These are phyloP conservation scores for Wickerhamomyces queroliae DNA, from an alignment of 805 yeast species.

Conservation along the genomic window DNA sequence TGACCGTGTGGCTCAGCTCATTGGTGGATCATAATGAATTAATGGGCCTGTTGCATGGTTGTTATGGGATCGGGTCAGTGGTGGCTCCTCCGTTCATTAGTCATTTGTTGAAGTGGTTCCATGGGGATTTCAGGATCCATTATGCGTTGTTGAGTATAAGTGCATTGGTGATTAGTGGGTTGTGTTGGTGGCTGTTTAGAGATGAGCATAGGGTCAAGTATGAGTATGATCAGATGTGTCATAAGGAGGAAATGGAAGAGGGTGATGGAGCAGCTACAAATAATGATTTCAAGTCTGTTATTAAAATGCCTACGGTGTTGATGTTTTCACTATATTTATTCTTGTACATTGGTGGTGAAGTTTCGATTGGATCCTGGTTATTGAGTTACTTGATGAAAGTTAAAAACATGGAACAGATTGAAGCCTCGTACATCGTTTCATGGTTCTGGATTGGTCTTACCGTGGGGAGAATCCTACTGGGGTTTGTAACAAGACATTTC, in stretches of 20 bases:
- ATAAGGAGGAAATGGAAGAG: conserved; percentile 13
- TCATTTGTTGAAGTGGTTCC: conserved; percentile 23
- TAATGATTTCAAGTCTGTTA: conserved; percentile 8
- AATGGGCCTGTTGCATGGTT: conserved; percentile 61
- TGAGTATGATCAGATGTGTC: neutral
- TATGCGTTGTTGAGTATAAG: conserved; percentile 30
- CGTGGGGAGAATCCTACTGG: conserved; percentile 52
- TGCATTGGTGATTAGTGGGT: conserved; percentile 24
- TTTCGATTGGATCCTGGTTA: conserved; percentile 66
- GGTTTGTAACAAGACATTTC: conserved; percentile 47
- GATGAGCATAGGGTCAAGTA: conserved; percentile 35
- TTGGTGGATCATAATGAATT: conserved; percentile 49
- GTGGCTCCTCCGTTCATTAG: conserved; percentile 63
- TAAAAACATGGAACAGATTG: conserved; percentile 38
- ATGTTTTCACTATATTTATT: conserved; percentile 47
- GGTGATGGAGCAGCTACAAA: conserved; percentile 14
- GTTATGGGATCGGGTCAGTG: conserved; percentile 70
- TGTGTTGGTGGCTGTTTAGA: conserved; percentile 32
- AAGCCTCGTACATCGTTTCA: conserved; percentile 59
- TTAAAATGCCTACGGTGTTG: conserved; percentile 34
- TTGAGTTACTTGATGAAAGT: conserved; percentile 55
- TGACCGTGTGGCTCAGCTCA: conserved; percentile 42
- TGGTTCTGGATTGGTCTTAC: conserved; percentile 74
- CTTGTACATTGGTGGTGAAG: conserved; percentile 66
- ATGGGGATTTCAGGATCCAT: conserved; percentile 24